Evolutionary conservation across 129 eudicot species (phyloP), one percentile per base, ranked within the genome.

Genomic region (Helichrysum umbraculigerum): DNA sequence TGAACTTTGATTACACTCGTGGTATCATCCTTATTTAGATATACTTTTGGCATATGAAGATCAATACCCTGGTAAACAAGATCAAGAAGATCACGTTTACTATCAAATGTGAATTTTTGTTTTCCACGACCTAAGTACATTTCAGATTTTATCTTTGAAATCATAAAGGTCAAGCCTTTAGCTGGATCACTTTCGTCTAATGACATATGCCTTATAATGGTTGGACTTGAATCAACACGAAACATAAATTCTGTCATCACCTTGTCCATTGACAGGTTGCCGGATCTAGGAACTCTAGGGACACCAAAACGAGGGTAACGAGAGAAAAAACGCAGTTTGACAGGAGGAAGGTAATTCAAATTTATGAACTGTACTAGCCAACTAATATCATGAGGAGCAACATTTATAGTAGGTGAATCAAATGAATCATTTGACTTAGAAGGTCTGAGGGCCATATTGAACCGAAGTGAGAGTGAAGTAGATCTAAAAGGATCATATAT

Each of bases 241-340:
- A 90, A 80, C 96, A 93, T 93, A 74, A 88, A 85, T 68, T 93
- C 98, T 22, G 98, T 93, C 87, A 93, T 88, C 68, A 93, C 96
- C 79, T 79, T 90, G 73, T 93, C 98, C 52, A 93, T 35, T 37
- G 98, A 85, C 82, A 93, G 76, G 84, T 93, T 93, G 56, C 98
- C 98, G 6, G 98, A 93, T 82, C 98, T 93, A 11, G 98, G 83
- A 80, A 88, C 67, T 83, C 96, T 86, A 20, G 96, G 96, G 71
- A 90, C 83, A 72, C 98, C 98, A 83, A 79, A 93, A 68, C 98
- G 98, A 57, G 98, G 98, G 90, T 92, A 93, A 76, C 98, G 87
- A 78, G 98, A 90, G 81, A 93, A 93, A 28, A 78, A 71, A n/a
- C 98, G 96, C 82, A 93, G 70, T 76, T 85, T 93, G 60, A 90